Conservation (phyloP, 164 flowering plant genomes). For the Cinnamomum chago region DNA sequence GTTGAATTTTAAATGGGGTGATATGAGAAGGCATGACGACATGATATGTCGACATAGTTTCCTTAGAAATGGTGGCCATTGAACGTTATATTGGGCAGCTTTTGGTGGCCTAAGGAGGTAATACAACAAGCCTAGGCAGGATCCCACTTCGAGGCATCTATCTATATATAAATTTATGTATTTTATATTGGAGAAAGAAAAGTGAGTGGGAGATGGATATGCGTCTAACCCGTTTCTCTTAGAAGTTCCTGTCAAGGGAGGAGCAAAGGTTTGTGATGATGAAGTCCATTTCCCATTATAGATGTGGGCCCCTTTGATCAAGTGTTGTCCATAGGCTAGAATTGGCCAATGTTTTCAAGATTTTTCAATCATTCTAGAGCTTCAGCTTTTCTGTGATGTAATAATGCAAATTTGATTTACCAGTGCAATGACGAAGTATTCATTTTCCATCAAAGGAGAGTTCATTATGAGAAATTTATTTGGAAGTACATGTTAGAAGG, state of each 20-base stretch:
- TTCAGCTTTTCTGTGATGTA: no score
- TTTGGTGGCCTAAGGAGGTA: constrained; percentile 2
- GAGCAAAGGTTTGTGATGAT: background rate
- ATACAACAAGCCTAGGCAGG: no score
- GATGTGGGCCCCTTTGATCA: no score
- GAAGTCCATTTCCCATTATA: background rate
- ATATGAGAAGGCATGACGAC: constrained; percentile 7
- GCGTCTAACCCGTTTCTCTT: background rate
- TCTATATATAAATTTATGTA: background rate
- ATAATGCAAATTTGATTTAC: no score
- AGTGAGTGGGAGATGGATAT: background rate
- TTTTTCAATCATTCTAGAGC: no score
- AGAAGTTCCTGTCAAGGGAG: background rate
- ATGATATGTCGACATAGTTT: constrained; percentile 27
- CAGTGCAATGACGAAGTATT: no score
- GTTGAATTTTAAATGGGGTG: constrained; percentile 8
- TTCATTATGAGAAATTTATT: no score
- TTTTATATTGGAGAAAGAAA: background rate
- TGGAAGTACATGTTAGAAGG: background rate
- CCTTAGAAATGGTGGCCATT: constrained; percentile 18
- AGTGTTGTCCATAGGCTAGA: no score
- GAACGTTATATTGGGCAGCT: constrained; percentile 12
- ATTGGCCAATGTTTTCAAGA: no score
- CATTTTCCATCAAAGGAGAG: no score
- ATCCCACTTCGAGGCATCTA: constrained; percentile 1